Evolutionary conservation across 1,139 yeast genomes (phyloP).

Genomic region (Saccharomyces uvarum): DNA sequence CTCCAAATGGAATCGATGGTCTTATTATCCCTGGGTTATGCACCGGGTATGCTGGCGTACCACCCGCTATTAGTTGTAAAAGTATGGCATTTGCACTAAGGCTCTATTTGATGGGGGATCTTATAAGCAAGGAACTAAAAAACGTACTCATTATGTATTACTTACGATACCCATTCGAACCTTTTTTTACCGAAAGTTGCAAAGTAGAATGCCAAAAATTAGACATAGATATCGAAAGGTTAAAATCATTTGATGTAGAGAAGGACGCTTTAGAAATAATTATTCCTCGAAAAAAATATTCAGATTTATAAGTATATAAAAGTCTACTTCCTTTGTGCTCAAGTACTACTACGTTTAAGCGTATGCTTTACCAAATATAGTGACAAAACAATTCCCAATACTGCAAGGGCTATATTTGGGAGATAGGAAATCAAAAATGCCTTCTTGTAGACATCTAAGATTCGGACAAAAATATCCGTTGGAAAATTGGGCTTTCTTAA

Average conservation of each 20-base stretch:
- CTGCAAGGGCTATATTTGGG: constrained; percentile 22
- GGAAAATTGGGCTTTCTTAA: constrained; percentile 32
- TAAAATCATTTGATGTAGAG: constrained; percentile 16
- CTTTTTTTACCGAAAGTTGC: constrained; percentile 18
- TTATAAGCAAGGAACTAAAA: constrained; percentile 19
- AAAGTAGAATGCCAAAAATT: constrained; percentile 16
- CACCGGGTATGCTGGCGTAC: constrained; percentile 44
- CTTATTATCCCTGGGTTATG: constrained; percentile 45
- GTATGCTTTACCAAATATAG: background rate
- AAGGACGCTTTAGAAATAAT: constrained; percentile 14
- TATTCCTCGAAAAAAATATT: constrained; percentile 9
- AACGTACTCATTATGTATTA: constrained; percentile 25
- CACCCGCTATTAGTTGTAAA: constrained; percentile 31
- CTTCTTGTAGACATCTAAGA: constrained; percentile 24
- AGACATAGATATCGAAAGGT: constrained; percentile 14
- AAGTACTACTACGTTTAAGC: background rate
- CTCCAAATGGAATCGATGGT: constrained; percentile 25
- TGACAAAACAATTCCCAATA: constrained; percentile 13
- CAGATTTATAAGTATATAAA: background rate
- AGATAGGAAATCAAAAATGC: constrained; percentile 26
- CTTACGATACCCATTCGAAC: constrained; percentile 20
- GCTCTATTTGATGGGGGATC: constrained; percentile 14
- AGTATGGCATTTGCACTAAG: constrained; percentile 29
- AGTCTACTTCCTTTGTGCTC: background rate
- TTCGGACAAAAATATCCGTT: constrained; percentile 11